These are phyloP conservation scores for Hygrophorus pudorinus DNA, from an alignment of 768 basidiomycete genomes.

Conservation along the genomic window DNA sequence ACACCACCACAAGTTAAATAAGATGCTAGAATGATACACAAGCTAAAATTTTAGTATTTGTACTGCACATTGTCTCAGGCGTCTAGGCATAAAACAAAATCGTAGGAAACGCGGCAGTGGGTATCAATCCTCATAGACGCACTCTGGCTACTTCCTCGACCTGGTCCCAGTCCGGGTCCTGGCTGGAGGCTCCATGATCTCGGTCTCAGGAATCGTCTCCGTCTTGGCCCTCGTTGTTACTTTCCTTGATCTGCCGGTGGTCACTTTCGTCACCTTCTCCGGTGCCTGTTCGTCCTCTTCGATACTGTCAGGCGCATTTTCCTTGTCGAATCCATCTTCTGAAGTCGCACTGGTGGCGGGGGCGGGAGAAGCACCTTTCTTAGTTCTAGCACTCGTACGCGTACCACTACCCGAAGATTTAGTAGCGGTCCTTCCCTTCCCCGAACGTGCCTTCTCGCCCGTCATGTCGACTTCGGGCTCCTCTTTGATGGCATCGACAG, in stretches of 20 bases:
- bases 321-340: slow-evolving; percentile 25
- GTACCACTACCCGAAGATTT: slow-evolving; percentile 15
- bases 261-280: slow-evolving; percentile 24
- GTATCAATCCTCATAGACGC: too few species aligned
- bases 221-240: too few species aligned
- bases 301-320: slow-evolving; percentile 26
- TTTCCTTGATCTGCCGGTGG: slow-evolving; percentile 23
- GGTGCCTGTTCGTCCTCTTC: slow-evolving; percentile 18
- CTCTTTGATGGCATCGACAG: slow-evolving; percentile 8
- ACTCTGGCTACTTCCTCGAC: too few species aligned
- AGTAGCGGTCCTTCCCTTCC: background rate
- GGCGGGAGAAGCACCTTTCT: slow-evolving; percentile 4
- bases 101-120: too few species aligned
- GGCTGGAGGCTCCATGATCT: too few species aligned
- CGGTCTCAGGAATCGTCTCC: too few species aligned
- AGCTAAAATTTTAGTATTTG: too few species aligned
- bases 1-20: too few species aligned
- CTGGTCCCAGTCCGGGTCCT: too few species aligned
- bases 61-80: too few species aligned
- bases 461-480: background rate
- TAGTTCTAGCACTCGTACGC: slow-evolving; percentile 25
- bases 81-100: too few species aligned
- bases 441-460: background rate
- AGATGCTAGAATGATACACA: too few species aligned
- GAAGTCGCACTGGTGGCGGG: background rate